Evolutionary conservation across 257 asterid species (phyloP).

Genomic region (Fraxinus excelsior): DNA sequence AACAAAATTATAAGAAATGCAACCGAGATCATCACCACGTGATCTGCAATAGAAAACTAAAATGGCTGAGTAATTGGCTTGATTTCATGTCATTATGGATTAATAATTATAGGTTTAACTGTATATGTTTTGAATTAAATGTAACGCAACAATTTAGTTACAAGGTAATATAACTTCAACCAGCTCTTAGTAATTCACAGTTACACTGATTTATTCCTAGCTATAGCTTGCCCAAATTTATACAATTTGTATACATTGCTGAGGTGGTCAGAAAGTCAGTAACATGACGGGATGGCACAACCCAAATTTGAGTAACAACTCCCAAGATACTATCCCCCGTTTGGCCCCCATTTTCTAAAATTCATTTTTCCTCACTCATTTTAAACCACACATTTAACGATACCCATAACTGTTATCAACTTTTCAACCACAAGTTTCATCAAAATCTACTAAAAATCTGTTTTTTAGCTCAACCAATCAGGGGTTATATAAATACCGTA

Average conservation of each 20-base stretch:
- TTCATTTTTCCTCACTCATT: too few relatives aligned
- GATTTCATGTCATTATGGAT: conserved; percentile 20
- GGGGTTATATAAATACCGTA: neutral
- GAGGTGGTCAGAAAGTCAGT: conserved; percentile 14
- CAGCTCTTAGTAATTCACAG: conserved; percentile 13
- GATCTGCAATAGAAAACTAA: conserved; percentile 69
- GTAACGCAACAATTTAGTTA: conserved; percentile 15
- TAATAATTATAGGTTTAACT: neutral
- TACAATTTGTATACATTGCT: neutral
- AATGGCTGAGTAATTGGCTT: conserved; percentile 31
- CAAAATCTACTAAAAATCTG: too few relatives aligned
- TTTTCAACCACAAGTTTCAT: too few relatives aligned
- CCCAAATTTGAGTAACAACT: conserved; percentile 7
- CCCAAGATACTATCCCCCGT: neutral
- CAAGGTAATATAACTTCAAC: conserved; percentile 21
- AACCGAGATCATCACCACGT: conserved; percentile 86
- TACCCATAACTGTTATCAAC: too few relatives aligned
- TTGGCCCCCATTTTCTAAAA: too few relatives aligned
- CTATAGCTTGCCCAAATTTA: conserved; percentile 7
- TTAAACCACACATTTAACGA: too few relatives aligned
- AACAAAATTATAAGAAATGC: conserved; percentile 83
- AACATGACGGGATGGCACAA: conserved; percentile 10
- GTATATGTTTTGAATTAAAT: conserved; percentile 18
- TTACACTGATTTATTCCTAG: conserved; percentile 13
- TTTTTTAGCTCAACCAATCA: too few relatives aligned